These are phyloP conservation scores for Ramularia endophylla DNA, from an alignment of 2,329 filamentous ascomycete species.

Conservation along the genomic window DNA sequence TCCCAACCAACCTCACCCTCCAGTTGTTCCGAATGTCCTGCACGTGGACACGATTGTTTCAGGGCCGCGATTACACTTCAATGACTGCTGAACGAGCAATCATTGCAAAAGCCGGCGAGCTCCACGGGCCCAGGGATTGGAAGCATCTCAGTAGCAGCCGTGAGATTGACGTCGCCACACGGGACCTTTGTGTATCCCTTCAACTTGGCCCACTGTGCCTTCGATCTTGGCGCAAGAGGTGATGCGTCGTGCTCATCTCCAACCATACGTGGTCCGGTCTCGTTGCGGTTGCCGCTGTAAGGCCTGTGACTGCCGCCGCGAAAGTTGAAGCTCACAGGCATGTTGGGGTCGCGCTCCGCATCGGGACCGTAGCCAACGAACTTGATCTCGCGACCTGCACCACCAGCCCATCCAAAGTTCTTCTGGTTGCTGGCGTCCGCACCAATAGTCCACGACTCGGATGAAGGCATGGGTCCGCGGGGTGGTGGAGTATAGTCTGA, in stretches of 20 bases:
- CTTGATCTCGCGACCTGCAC: conserved; percentile 32
- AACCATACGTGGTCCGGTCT: conserved; percentile 15
- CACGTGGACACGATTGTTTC: too few relatives aligned
- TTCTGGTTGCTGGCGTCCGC: conserved; percentile 5
- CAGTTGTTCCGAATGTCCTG: too few relatives aligned
- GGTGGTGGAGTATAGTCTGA: conserved; percentile 14
- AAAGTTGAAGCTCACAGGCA: conserved; percentile 19
- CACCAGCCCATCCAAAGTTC: conserved; percentile 30
- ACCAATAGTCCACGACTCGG: conserved; percentile 19
- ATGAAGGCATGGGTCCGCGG: conserved; percentile 4
- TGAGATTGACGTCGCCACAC: conserved; percentile 20
- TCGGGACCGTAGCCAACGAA: conserved; percentile 29
- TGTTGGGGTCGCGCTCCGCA: conserved; percentile 26
- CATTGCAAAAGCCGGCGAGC: too few relatives aligned
- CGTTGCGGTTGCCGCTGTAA: conserved; percentile 2
- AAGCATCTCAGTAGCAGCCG: conserved; percentile 17
- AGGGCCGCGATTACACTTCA: too few relatives aligned
- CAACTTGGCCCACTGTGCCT: conserved; percentile 23
- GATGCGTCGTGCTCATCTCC: conserved; percentile 8
- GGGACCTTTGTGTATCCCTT: conserved; percentile 11
- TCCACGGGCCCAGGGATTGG: conserved; percentile 2
- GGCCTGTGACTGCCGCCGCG: not conserved
- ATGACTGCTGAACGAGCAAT: too few relatives aligned
- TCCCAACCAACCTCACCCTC: too few relatives aligned
- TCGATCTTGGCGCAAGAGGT: conserved; percentile 21